Evolutionary conservation across 75 land plant species (phyloP), one percentile per base, ranked within the genome.

Genomic region (Picea sitchensis): DNA sequence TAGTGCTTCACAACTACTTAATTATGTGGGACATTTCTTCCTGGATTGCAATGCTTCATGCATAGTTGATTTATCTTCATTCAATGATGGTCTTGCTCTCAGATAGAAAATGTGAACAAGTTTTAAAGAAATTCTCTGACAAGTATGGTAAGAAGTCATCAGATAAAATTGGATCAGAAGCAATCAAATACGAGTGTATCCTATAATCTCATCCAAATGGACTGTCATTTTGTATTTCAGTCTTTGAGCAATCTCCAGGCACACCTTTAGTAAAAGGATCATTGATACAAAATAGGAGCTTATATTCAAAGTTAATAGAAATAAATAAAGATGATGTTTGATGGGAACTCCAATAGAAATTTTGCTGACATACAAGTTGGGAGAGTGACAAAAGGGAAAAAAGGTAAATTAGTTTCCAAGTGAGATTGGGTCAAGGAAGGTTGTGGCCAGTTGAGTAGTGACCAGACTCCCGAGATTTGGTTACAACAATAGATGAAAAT

Each of bases 241-340:
- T 91, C 14, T 94, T 90, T 83, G 91, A 91, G 86, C 96, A 94
- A 84, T 83, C 79, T 75, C 94, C 94, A 17, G 96, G 94, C 2
- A 85, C 96, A 63, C 84, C 90, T 44, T 82, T 94, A 77, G 90
- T 94, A 77, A 92, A 79, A 79, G 92, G 88, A 64, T 82, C 86
- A 63, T 60, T 85, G n/a, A n/a, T n/a, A n/a, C n/a, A n/a, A n/a
- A n/a, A n/a, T n/a, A n/a, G n/a, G n/a, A n/a, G n/a, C n/a, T n/a
- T n/a, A n/a, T n/a, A n/a, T n/a, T n/a, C n/a, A n/a, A n/a, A n/a
- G n/a, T n/a, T n/a, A n/a, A n/a, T n/a, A n/a, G n/a, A n/a, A n/a
- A n/a, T n/a, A n/a, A n/a, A n/a, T n/a, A n/a, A n/a, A n/a, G n/a
- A n/a, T n/a, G n/a, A n/a, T n/a, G n/a, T n/a, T n/a, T n/a, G n/a